These are phyloP conservation scores for Westerdykella aurantiaca DNA, from an alignment of 2,329 filamentous ascomycete genomes.

Conservation along the genomic window DNA sequence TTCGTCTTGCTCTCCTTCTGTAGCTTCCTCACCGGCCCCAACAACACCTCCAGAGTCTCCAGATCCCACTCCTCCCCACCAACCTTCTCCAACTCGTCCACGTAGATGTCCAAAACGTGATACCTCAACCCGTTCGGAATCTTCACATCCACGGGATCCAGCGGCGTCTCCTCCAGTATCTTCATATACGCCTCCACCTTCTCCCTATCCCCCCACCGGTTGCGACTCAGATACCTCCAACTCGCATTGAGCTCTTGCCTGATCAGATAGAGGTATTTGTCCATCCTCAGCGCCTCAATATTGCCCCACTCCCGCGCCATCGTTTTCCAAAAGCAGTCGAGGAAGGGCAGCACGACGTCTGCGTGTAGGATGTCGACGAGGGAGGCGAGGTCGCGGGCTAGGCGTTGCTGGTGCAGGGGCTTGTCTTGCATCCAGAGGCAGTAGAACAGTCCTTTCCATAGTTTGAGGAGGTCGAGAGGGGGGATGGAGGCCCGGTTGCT, in stretches of 20 bases:
- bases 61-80: constrained; percentile 43
- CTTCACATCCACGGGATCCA: constrained; percentile 46
- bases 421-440: constrained; percentile 91
- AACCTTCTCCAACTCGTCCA: constrained; percentile 78
- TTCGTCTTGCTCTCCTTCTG: constrained; percentile 59
- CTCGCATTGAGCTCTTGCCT: constrained; percentile 71
- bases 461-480: constrained; percentile 69
- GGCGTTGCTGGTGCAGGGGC: constrained; percentile 75
- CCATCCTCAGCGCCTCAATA: constrained; percentile 56
- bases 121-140: constrained; percentile 79
- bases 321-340: constrained; percentile 49
- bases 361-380: constrained; percentile 58
- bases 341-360: constrained; percentile 38
- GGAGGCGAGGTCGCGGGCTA: constrained; percentile 69
- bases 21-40: constrained; percentile 53
- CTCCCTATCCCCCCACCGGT: constrained; percentile 35
- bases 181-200: constrained; percentile 42
- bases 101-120: constrained; percentile 84
- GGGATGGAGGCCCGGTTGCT: constrained; percentile 56
- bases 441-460: constrained; percentile 95
- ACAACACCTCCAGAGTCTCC: constrained; percentile 45
- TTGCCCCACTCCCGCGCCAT: constrained; percentile 48
- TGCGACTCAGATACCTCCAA: constrained; percentile 48
- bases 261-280: constrained; percentile 87
- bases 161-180: constrained; percentile 43